These are phyloP conservation scores for Acer saccharum DNA, from an alignment of 345 rosid genomes.

Conservation along the genomic window DNA sequence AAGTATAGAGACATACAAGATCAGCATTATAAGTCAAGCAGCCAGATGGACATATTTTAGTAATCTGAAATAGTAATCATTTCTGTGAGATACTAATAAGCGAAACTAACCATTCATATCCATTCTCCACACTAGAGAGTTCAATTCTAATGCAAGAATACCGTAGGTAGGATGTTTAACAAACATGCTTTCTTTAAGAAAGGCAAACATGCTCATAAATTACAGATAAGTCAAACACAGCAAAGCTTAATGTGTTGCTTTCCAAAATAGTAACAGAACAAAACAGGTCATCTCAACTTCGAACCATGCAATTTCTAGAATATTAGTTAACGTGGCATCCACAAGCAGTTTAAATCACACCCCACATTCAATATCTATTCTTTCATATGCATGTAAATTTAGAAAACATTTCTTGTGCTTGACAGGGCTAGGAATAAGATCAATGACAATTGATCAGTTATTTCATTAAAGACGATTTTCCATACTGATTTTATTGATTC, in stretches of 20 bases:
- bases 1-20: not conserved
- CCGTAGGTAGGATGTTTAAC: not conserved
- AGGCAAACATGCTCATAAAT: not conserved
- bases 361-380: not conserved
- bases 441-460: not conserved
- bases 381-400: not conserved
- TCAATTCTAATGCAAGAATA: not conserved
- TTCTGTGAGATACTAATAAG: not conserved
- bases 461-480: not conserved
- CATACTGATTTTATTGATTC: not conserved
- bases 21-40: not conserved
- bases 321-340: not conserved
- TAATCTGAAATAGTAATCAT: not conserved
- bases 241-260: not conserved
- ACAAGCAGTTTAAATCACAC: not conserved
- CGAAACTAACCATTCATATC: not conserved
- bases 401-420: not conserved
- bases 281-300: not conserved
- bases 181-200: not conserved
- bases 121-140: not conserved
- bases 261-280: not conserved
- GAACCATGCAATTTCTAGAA: not conserved
- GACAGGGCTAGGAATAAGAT: not conserved
- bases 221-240: not conserved
- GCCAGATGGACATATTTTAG: not conserved